Percentiles rank a stretch among this genome's conserved stretches.
phyloP scores from a whole-genome alignment of 257 asterid species.

The Solanum chiquidenum region DNA sequence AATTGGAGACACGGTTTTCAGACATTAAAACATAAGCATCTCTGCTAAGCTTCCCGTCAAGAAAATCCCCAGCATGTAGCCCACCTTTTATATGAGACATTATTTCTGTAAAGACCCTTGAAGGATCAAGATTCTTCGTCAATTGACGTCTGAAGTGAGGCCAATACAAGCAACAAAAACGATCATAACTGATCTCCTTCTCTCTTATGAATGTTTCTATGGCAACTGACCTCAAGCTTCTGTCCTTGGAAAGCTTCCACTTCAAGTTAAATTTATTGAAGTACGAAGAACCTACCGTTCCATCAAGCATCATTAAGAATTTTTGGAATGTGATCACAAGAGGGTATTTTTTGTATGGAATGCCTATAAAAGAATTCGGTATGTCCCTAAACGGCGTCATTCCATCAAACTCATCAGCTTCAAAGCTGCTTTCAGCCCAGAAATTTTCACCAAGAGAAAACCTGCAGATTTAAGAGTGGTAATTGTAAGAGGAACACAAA shows the following conservation, averaged over 20 bases:
- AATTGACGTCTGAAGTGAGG: constrained; percentile 34
- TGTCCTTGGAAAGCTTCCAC: constrained; percentile 9
- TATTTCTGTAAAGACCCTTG: constrained; percentile 49
- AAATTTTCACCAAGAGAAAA: constrained; percentile 21
- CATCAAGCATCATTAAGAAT: constrained; percentile 71
- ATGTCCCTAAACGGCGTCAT: constrained; percentile 30
- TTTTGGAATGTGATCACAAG: constrained; percentile 57
- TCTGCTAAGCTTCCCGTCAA: constrained; percentile 27
- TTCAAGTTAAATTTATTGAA: constrained; percentile 29
- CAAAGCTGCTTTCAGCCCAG: constrained; percentile 8
- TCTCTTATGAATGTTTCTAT: constrained; percentile 33
- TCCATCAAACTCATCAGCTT: constrained; percentile 39
- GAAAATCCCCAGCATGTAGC: background rate
- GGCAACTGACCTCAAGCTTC: constrained; percentile 25
- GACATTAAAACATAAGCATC: constrained; percentile 31
- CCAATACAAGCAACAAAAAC: constrained; percentile 41
- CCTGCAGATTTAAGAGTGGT: constrained; percentile 11
- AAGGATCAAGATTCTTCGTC: constrained; percentile 37
- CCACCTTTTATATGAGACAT: constrained; percentile 68
- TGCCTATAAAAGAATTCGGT: constrained; percentile 41
- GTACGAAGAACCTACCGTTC: constrained; percentile 38
- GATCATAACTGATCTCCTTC: constrained; percentile 46
- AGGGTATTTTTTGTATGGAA: constrained; percentile 35
- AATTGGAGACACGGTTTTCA: constrained; percentile 27
- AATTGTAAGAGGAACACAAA: background rate